A percentile compares a stretch with the other conserved stretches of the same genome.
Evolutionary conservation across 2,329 filamentous ascomycete species (phyloP).

Genomic region (Capronia americana): DNA sequence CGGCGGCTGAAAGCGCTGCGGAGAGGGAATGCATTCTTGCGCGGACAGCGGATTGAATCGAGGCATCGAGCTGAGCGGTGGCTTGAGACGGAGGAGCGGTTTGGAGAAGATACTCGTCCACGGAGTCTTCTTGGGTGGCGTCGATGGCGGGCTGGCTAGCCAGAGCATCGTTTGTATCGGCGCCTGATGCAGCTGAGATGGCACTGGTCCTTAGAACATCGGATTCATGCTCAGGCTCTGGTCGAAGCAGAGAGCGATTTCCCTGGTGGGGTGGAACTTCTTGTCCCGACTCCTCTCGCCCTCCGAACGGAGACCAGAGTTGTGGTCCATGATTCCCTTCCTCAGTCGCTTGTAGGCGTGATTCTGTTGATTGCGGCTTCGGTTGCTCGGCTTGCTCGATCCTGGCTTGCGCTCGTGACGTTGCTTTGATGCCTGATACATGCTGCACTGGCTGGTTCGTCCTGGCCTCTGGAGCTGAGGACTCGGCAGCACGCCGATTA

Average conservation of each 20-base stretch:
- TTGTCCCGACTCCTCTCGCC: neutral
- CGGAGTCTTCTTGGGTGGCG: neutral
- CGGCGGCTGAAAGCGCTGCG: slow-evolving; percentile 24
- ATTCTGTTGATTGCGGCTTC: neutral
- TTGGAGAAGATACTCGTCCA: neutral
- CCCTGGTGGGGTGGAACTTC: neutral
- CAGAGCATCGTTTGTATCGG: neutral
- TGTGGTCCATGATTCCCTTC: neutral
- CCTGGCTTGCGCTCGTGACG: neutral
- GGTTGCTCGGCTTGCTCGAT: neutral
- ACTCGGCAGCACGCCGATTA: neutral
- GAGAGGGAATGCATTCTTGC: slow-evolving; percentile 20
- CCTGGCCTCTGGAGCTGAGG: neutral
- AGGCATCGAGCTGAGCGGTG: neutral
- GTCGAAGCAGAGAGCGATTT: neutral
- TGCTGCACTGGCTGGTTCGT: neutral
- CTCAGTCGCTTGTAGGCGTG: neutral
- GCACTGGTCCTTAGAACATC: too few species aligned
- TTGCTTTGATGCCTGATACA: neutral
- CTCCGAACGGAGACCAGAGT: neutral
- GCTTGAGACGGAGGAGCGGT: neutral
- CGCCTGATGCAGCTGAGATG: neutral
- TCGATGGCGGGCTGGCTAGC: neutral
- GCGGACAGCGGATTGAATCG: slow-evolving; percentile 18
- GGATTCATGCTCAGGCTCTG: neutral